phyloP scores from a whole-genome alignment of 2,329 filamentous ascomycete genomes.

The Penicillium sp. region DNA sequence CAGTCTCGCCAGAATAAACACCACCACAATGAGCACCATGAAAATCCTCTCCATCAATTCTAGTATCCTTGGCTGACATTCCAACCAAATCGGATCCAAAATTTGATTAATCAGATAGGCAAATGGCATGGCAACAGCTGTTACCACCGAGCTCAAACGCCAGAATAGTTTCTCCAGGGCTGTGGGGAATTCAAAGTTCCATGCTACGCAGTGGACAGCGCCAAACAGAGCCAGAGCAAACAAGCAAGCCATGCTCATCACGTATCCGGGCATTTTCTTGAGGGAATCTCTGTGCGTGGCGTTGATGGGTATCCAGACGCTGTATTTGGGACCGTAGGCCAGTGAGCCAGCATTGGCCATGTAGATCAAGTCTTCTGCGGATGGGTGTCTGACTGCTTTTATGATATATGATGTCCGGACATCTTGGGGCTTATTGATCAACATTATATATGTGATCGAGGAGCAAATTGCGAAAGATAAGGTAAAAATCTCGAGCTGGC shows the following conservation, averaged over 20 bases:
- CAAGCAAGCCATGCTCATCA: neutral
- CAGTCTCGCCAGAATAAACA: neutral
- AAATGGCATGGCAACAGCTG: neutral
- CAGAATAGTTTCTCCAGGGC: neutral
- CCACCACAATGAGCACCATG: neutral
- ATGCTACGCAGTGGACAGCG: neutral
- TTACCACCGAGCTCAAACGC: neutral
- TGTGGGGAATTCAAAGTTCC: neutral
- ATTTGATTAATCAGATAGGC: neutral
- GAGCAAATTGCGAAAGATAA: neutral
- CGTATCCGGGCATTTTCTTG: neutral
- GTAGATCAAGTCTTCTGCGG: neutral
- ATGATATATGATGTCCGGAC: neutral
- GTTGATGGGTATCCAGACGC: neutral
- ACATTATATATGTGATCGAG: neutral
- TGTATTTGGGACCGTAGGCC: neutral
- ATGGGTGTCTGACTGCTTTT: neutral
- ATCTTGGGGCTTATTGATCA: neutral
- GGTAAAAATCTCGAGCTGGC: neutral
- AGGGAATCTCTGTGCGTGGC: neutral
- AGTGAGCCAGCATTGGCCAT: neutral
- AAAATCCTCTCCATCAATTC: neutral
- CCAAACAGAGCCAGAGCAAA: neutral
- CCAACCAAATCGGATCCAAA: neutral
- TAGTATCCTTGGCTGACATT: neutral